phyloP scores from a whole-genome alignment of 75 land plant genomes.

The Selaginella tamariscina region DNA sequence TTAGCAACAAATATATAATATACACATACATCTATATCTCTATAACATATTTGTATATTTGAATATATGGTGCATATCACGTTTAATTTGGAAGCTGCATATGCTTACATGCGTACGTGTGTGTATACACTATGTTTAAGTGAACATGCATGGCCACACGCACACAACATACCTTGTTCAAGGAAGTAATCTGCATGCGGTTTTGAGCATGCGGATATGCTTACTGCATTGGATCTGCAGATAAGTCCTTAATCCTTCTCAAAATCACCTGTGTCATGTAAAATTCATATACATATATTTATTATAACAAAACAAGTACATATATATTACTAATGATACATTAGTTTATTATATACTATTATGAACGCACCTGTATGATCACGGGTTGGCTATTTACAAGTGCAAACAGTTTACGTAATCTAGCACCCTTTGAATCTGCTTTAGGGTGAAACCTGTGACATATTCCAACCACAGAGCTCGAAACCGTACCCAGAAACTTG shows the following conservation, averaged over 20 bases:
- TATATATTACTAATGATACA: too few species aligned
- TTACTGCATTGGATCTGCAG: conserved; percentile 79
- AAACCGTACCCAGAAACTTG: conserved; percentile 41
- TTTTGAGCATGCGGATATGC: conserved; percentile 28
- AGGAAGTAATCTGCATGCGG: background rate
- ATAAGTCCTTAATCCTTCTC: conserved; percentile 37
- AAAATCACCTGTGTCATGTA: conserved; percentile 41
- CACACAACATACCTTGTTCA: background rate
- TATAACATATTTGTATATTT: too few species aligned
- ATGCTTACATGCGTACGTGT: too few species aligned
- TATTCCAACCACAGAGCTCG: conserved; percentile 58
- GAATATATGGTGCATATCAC: too few species aligned
- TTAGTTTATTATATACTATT: too few species aligned
- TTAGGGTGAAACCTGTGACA: conserved; percentile 38
- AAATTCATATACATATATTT: too few species aligned
- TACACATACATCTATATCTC: background rate
- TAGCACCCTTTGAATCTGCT: conserved; percentile 43
- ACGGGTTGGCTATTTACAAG: conserved; percentile 25
- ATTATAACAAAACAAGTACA: too few species aligned
- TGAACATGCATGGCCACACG: background rate
- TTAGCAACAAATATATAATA: background rate
- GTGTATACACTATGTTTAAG: too few species aligned
- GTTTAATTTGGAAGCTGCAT: too few species aligned
- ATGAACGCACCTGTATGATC: conserved; percentile 39
- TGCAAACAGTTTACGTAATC: conserved; percentile 41